Base-by-base conservation (phyloP, 2,329 filamentous ascomycete species). In the Penicillium polonicum region DNA sequence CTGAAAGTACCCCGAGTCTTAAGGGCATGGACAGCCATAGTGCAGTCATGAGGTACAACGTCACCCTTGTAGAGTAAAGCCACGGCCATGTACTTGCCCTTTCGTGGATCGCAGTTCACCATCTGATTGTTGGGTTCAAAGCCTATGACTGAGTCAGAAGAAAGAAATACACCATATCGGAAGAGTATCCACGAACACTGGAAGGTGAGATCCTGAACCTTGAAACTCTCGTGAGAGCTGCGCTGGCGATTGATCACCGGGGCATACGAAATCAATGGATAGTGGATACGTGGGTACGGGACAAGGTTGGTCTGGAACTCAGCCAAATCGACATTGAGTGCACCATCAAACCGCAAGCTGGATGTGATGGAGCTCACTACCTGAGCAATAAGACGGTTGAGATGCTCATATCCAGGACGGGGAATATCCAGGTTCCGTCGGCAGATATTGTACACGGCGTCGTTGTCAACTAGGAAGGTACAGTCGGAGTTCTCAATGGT, bases 211-310 rank as follows among this genome's bases (percentile, higher is more conserved):
- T 94, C 91, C 61, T 86, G 83, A 55, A 92, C 88, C 82, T 91
- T 91, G 85, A 92, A 92, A 81, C 88, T 91, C 81, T 94, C 90
- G 72, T 94, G 90, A 48, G 87, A 85, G 76, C 88, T 91, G 84
- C 90, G 90, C 80, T 84, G 82, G 58, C 86, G 85, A 31, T 82
- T 84, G 58, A 87, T 80, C 54, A 88, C 84, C 2, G 85, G 85
- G 2, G 85, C 84, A 66, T 87, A 88, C 65, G 80, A 83, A 74
- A 88, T 86, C 63, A 88, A 74, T 42, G 85, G 85, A 71, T 87
- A 88, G 72, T 88, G 85, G 65, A 88, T 87, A 70, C 85, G 81
- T 25, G 85, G 85, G 73, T 85, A 88, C 7, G 85, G 85, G 52
- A 88, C 85, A 74, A 88, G 74, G 73, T 88, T 88, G 65, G 85